phyloP scores from a whole-genome alignment of 495 filamentous ascomycete genomes.

The Pyronema domesticum region DNA sequence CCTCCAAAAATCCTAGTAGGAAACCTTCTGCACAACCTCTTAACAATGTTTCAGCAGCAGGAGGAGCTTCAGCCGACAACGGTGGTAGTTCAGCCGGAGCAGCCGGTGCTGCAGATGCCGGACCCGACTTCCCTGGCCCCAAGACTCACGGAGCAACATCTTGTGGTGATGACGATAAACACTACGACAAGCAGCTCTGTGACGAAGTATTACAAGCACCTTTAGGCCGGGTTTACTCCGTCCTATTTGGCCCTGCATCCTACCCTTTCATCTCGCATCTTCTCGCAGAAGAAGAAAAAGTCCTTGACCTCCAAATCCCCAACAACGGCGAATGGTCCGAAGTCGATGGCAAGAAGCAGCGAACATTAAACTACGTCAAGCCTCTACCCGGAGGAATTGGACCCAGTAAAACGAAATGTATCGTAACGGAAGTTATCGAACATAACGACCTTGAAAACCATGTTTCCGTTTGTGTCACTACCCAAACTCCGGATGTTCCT shows the following conservation, averaged over 20 bases:
- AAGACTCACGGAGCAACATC: slow-evolving; percentile 64
- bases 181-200: slow-evolving; percentile 68
- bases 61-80: slow-evolving; percentile 33
- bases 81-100: slow-evolving; percentile 28
- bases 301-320: slow-evolving; percentile 61
- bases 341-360: slow-evolving; percentile 53
- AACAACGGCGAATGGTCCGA: slow-evolving; percentile 31
- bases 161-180: slow-evolving; percentile 53
- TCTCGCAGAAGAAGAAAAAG: slow-evolving; percentile 73
- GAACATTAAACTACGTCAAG: slow-evolving; percentile 80
- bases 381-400: slow-evolving; percentile 69
- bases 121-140: slow-evolving; percentile 72
- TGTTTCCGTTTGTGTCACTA: slow-evolving; percentile 56
- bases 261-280: slow-evolving; percentile 67
- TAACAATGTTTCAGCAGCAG: slow-evolving; percentile 28
- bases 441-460: slow-evolving; percentile 73
- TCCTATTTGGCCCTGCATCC: slow-evolving; percentile 69
- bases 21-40: slow-evolving; percentile 48
- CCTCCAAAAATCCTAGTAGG: slow-evolving; percentile 39
- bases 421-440: slow-evolving; percentile 68
- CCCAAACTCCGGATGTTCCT: slow-evolving; percentile 88
- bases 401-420: slow-evolving; percentile 88
- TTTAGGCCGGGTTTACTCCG: slow-evolving; percentile 74
- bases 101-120: slow-evolving; percentile 32
- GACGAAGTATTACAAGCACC: slow-evolving; percentile 80